Base-by-base conservation (phyloP, 2,329 filamentous ascomycete species). In the Botrytis pseudocinerea region DNA sequence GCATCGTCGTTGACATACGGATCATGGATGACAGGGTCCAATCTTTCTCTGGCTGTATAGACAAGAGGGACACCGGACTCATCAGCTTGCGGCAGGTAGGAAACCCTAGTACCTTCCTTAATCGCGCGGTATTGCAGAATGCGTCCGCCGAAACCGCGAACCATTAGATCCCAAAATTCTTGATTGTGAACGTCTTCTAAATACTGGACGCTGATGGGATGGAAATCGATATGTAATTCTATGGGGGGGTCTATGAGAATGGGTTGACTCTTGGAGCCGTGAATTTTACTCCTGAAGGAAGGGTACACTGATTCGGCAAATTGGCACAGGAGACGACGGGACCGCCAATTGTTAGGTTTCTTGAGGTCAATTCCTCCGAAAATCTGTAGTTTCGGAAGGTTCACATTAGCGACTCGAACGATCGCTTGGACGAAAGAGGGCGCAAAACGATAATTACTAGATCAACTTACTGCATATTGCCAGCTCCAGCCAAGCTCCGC, bases 401-500 rank as follows among this genome's bases (percentile, higher is more conserved):
- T 28, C 38, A 25, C 42, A 1, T 54, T 25, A 57, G 25, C 12
- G 28, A 14, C 18, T 68, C 12, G 12, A n/a, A 10, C 9, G 14
- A 8, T 22, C 5, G 12, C 28, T n/a, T 8, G 7, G 18, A 40
- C 9, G 46, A 1, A 38, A 12, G 8, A 2, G 4, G 1, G 25
- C 4, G n/a, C 6, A 42, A 20, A 1, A 28, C 32, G 28, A 32
- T 4, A 40, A 25, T 40, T 25, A 1, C 28, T 14, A 18, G 42
- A 22, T 14, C 1, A 28, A 68, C 65, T 32, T 68, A 68, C 65
- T n/a, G 65, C 65, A 25, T 35, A 57, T 32, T 68, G 65, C 65
- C 65, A 68, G 40, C 65, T 68, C 65, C 65, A 68, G n/a, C 65
- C 65, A 22, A 68, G 48, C 65, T 68, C 65, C 2, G 65, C 65